Evolutionary conservation across 2,329 filamentous ascomycete species (phyloP).

Genomic region (Parastagonospora avenae): DNA sequence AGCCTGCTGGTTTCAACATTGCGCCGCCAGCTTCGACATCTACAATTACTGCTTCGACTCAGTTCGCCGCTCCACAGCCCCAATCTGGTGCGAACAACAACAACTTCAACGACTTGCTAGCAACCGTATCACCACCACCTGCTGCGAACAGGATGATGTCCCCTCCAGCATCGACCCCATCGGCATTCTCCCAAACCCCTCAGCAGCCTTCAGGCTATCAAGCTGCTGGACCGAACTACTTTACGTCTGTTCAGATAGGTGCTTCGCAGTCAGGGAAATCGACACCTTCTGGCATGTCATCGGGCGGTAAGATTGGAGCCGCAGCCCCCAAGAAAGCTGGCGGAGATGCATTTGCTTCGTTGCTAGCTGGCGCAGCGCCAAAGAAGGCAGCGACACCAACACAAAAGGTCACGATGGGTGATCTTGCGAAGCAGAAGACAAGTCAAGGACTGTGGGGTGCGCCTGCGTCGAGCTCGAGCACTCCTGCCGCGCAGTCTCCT

Average conservation of each 20-base stretch:
- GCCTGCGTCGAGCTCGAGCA: conserved; percentile 53
- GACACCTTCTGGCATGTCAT: conserved; percentile 52
- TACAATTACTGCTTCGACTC: conserved; percentile 62
- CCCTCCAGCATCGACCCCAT: conserved; percentile 42
- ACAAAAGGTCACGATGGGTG: conserved; percentile 78
- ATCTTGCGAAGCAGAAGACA: conserved; percentile 97
- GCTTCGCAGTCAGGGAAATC: conserved; percentile 41
- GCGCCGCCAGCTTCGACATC: conserved; percentile 54
- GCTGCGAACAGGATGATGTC: conserved; percentile 60
- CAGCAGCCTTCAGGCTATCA: conserved; percentile 73
- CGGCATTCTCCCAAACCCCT: conserved; percentile 53
- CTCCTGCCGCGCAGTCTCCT: conserved; percentile 32
- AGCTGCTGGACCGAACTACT: conserved; percentile 88
- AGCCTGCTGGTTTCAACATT: conserved; percentile 63
- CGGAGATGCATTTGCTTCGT: conserved; percentile 85
- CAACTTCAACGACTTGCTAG: conserved; percentile 80
- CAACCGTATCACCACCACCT: conserved; percentile 77
- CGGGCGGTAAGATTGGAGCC: conserved; percentile 46
- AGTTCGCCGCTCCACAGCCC: conserved; percentile 82
- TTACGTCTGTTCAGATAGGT: conserved; percentile 71
- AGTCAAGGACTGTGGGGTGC: conserved; percentile 93
- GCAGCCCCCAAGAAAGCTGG: conserved; percentile 57
- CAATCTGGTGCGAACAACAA: conserved; percentile 81
- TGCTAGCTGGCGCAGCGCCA: conserved; percentile 78
- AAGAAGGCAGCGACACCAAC: conserved; percentile 71